Evolutionary conservation across 805 yeast species (phyloP).

Genomic region (Yarrowia deformans): DNA sequence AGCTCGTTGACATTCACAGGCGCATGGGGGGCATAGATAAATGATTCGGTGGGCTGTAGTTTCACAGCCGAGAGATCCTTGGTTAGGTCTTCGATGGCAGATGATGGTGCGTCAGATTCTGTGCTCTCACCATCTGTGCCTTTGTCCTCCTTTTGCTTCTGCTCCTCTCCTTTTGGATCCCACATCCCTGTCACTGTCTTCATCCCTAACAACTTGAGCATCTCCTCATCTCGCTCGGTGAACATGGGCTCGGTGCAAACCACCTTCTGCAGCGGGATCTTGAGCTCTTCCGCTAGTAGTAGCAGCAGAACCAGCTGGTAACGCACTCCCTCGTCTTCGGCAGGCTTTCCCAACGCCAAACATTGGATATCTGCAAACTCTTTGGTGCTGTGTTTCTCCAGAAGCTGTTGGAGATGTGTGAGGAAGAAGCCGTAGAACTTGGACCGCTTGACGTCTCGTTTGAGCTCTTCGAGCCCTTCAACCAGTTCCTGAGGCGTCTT

Average conservation of each 20-base stretch:
- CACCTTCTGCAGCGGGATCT: conserved; percentile 47
- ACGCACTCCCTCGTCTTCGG: conserved; percentile 63
- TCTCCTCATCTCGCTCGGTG: conserved; percentile 54
- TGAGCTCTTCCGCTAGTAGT: conserved; percentile 51
- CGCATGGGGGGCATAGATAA: conserved; percentile 80
- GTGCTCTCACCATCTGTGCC: background rate
- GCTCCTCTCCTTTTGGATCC: background rate
- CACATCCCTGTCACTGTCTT: conserved; percentile 47
- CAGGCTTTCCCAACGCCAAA: conserved; percentile 74
- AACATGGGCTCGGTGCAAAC: conserved; percentile 74
- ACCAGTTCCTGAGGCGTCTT: conserved; percentile 43
- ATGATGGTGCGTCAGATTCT: background rate
- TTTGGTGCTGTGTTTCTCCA: conserved; percentile 30
- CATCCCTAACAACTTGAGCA: conserved; percentile 48
- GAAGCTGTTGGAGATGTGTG: conserved; percentile 6
- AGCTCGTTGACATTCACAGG: conserved; percentile 54
- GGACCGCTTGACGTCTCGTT: conserved; percentile 39
- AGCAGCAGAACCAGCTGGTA: conserved; percentile 69
- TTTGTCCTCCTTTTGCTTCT: background rate
- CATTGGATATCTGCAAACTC: conserved; percentile 58
- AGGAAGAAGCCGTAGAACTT: conserved; percentile 36
- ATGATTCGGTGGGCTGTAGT: background rate
- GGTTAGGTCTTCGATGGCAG: background rate
- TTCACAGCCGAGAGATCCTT: background rate
- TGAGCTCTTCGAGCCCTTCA: conserved; percentile 29